Base-by-base conservation (phyloP, 164 flowering plant genomes). In the Berberis thunbergii region DNA sequence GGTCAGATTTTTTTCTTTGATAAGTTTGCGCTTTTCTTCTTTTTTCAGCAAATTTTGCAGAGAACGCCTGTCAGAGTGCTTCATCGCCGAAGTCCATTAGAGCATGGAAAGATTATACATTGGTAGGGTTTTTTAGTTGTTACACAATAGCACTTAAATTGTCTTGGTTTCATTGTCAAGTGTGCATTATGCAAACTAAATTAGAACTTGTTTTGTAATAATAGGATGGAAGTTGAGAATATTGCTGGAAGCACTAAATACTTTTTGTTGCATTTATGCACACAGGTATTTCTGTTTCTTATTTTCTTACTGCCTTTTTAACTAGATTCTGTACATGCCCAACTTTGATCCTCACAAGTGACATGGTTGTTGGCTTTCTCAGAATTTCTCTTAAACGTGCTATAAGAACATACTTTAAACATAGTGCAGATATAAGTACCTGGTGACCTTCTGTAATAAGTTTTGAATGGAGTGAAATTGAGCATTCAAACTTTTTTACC, bases 21-120 rank as follows among this genome's bases (percentile, higher is more conserved):
- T 49, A 41, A 50, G n/a, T 50, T 26, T 10, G n/a, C n/a, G n/a
- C n/a, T n/a, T 50, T 1, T 57, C 58, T 54, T 10, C 46, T 63
- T 60, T 26, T 11, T 57, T 67, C 81, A 94, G 97, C 61, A 79
- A 70, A 77, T 95, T 70, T 49, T 81, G 69, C 99, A 95, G 76
- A 82, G 72, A 72, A 95, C 98, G 11, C 98, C 98, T 12, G 64
- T 95, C 53, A 82, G 99, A 73, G 98, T 91, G 70, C 92, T 95
- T 62, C 99, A 95, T 66, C 95, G 99, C 44, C 85, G 98, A 74
- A 95, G 99, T 73, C 98, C 99, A 63, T 73, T 95, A 62, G 99
- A 81, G 43, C 88, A 96, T 63, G 89, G 81, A 73, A 90, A 83
- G 73, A 80, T 75, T 60, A 88, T 95, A 50, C 96, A 95, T 69